Evolutionary conservation across 2,329 filamentous ascomycete genomes (phyloP).

Genomic region (Botrytis byssoidea): DNA sequence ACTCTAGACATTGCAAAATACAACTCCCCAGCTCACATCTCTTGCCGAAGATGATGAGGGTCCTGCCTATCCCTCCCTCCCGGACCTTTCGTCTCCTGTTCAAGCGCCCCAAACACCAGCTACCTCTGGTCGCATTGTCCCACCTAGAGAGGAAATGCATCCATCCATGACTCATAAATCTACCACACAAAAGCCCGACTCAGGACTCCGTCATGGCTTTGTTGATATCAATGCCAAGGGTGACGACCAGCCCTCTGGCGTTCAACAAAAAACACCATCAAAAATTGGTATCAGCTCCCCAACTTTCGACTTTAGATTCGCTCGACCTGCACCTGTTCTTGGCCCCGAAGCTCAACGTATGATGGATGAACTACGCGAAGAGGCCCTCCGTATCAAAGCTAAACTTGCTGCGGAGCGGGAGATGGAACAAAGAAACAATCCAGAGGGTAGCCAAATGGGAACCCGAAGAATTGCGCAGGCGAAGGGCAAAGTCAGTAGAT

Average conservation of each 20-base stretch:
- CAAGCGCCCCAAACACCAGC: conserved; percentile 54
- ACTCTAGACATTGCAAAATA: conserved; percentile 26
- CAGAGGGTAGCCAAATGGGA: conserved; percentile 43
- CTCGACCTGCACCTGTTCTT: conserved; percentile 54
- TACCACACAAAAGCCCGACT: conserved; percentile 74
- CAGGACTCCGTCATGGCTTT: conserved; percentile 80
- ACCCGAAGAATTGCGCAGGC: conserved; percentile 75
- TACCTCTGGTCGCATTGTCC: conserved; percentile 64
- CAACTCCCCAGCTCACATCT: conserved; percentile 31
- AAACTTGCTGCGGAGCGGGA: conserved; percentile 63
- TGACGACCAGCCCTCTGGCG: conserved; percentile 42
- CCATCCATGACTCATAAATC: conserved; percentile 76
- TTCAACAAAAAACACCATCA: conserved; percentile 61
- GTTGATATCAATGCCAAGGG: conserved; percentile 57
- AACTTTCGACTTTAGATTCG: conserved; percentile 65
- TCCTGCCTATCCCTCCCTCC: conserved; percentile 27
- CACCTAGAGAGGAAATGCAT: conserved; percentile 82
- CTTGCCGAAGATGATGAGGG: conserved; percentile 38
- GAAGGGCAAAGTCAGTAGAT: conserved; percentile 75
- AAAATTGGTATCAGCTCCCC: conserved; percentile 56
- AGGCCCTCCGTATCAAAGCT: conserved; percentile 69
- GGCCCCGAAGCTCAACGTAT: conserved; percentile 60
- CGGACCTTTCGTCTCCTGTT: conserved; percentile 32
- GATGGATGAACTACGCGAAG: conserved; percentile 67
- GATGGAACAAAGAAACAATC: conserved; percentile 48